These are phyloP conservation scores for Arabidopsis suecica DNA, from an alignment of 345 rosid species.

Conservation along the genomic window DNA sequence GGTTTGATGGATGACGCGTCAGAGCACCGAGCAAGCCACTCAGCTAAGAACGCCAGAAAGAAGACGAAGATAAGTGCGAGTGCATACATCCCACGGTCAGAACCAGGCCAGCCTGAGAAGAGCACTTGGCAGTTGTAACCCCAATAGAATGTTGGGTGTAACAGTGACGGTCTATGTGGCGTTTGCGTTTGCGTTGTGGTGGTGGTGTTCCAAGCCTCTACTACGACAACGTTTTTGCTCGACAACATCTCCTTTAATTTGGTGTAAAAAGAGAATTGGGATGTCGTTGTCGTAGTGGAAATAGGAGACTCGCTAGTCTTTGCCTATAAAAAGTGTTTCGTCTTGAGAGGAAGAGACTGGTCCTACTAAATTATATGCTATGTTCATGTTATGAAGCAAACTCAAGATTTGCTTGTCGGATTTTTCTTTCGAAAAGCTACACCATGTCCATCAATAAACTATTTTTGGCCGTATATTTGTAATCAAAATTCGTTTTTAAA, in stretches of 20 bases:
- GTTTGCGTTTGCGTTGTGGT: conserved; percentile 34
- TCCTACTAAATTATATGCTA: conserved; percentile 47
- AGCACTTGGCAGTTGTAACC: conserved; percentile 64
- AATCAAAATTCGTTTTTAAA: background rate
- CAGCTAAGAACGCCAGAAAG: conserved; percentile 59
- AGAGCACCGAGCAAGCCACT: conserved; percentile 56
- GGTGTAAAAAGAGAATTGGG: conserved; percentile 15
- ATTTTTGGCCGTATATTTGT: conserved; percentile 3
- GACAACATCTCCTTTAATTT: conserved; percentile 35
- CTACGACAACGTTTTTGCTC: conserved; percentile 26
- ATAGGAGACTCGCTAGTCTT: conserved; percentile 29
- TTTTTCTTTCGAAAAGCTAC: conserved; percentile 40
- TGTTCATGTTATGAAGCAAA: conserved; percentile 44
- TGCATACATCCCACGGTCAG: conserved; percentile 66
- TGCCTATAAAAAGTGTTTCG: conserved; percentile 35
- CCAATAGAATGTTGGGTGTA: conserved; percentile 68
- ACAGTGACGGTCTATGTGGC: conserved; percentile 40
- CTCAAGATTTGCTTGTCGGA: conserved; percentile 47
- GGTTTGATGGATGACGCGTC: conserved; percentile 51
- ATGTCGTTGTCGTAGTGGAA: conserved; percentile 39
- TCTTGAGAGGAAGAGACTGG: conserved; percentile 34
- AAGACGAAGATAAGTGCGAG: conserved; percentile 68
- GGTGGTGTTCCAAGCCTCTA: conserved; percentile 43
- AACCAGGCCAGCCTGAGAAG: conserved; percentile 83
- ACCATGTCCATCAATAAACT: conserved; percentile 28